Conservation (phyloP, 495 filamentous ascomycete species). For the Durotheca rogersii region DNA sequence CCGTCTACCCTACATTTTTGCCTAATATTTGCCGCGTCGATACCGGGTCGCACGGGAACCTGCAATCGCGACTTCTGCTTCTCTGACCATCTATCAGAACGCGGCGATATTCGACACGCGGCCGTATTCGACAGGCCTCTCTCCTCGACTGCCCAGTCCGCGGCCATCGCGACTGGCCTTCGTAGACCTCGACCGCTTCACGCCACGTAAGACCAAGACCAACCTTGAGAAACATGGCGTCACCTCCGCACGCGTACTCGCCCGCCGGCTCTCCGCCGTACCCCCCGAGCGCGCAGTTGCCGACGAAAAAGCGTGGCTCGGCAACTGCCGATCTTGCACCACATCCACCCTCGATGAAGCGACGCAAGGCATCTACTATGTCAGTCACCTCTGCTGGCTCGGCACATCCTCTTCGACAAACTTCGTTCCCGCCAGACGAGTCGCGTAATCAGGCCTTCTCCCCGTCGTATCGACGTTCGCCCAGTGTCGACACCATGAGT, state of each 20-base stretch:
- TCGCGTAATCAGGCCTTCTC: constrained; percentile 41
- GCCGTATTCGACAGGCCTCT: constrained; percentile 1
- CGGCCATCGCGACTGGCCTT: constrained; percentile 10
- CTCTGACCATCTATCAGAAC: not conserved
- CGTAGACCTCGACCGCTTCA: constrained; percentile 8
- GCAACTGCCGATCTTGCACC: constrained; percentile 44
- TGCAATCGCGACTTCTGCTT: not conserved
- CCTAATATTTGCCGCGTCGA: not conserved
- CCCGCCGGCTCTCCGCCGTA: constrained; percentile 56
- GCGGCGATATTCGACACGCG: not conserved
- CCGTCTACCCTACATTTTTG: not conserved
- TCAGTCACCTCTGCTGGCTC: constrained; percentile 51
- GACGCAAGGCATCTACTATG: constrained; percentile 63
- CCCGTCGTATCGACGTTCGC: constrained; percentile 57
- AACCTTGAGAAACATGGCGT: constrained; percentile 64
- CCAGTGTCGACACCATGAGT: constrained; percentile 64
- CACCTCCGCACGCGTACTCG: constrained; percentile 53
- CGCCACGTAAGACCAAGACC: no score
- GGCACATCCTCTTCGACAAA: constrained; percentile 80
- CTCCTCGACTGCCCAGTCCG: constrained; percentile 1
- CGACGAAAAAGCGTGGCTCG: constrained; percentile 60
- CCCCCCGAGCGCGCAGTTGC: constrained; percentile 48
- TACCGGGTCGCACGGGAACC: not conserved
- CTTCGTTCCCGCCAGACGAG: constrained; percentile 75
- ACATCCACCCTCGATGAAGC: constrained; percentile 52